Evolutionary conservation across 208 protist species (phyloP).

Genomic region (Tritrichomonas foetus): DNA sequence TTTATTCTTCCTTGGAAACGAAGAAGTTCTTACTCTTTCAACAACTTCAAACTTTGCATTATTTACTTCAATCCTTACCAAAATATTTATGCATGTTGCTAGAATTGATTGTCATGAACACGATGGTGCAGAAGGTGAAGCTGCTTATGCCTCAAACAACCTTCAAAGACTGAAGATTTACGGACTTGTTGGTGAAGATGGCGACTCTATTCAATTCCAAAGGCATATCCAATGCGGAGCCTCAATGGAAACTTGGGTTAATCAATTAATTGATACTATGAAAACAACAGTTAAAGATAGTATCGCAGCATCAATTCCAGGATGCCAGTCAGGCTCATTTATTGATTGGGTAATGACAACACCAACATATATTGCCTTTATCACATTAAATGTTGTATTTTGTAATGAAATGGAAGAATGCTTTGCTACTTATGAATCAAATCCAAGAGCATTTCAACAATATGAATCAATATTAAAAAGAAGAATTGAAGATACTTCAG

Average conservation of each 20-base stretch:
- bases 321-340: not conserved
- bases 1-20: not conserved
- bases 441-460: not conserved
- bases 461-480: not conserved
- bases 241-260: not conserved
- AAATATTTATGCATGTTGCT: not conserved
- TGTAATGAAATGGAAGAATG: not conserved
- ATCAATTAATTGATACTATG: not conserved
- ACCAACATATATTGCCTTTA: not conserved
- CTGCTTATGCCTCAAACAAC: not conserved
- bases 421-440: not conserved
- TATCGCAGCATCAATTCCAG: not conserved
- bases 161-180: conserved; percentile 6
- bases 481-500: not conserved
- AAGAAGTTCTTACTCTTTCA: not conserved
- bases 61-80: not conserved
- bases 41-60: not conserved
- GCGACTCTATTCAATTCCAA: not conserved
- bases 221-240: not conserved
- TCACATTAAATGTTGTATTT: not conserved
- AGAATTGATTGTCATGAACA: not conserved
- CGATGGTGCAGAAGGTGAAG: not conserved
- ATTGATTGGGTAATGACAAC: not conserved
- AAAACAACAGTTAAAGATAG: not conserved
- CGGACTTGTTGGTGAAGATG: not conserved